Conservation (phyloP, 2,329 filamentous ascomycete species). For the Epichloe baconii region DNA sequence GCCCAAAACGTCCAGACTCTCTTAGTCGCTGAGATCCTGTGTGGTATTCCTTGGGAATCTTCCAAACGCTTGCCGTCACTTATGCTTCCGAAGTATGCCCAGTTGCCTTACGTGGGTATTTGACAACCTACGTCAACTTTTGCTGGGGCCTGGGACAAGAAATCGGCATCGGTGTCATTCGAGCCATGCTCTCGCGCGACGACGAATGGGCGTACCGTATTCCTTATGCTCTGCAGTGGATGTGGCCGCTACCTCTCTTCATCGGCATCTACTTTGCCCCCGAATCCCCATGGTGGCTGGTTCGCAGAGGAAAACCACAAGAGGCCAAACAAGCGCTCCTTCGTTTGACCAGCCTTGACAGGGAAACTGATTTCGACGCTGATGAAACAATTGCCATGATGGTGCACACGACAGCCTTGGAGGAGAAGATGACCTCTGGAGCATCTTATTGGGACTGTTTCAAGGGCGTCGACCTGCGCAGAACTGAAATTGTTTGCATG, state of each 20-base stretch:
- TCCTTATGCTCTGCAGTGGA: slow-evolving; percentile 64
- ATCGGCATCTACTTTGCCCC: slow-evolving; percentile 55
- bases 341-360: slow-evolving; percentile 48
- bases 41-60: slow-evolving; percentile 49
- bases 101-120: slow-evolving; percentile 54
- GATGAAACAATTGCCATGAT: slow-evolving; percentile 87
- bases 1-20: slow-evolving; percentile 45
- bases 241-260: slow-evolving; percentile 58
- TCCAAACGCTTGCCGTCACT: slow-evolving; percentile 46
- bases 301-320: slow-evolving; percentile 48
- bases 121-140: slow-evolving; percentile 65
- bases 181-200: slow-evolving; percentile 45
- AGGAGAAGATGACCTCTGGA: slow-evolving; percentile 61
- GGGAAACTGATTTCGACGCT: slow-evolving; percentile 60
- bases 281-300: slow-evolving; percentile 65
- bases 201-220: slow-evolving; percentile 60
- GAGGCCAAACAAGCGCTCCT: slow-evolving; percentile 55
- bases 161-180: slow-evolving; percentile 61
- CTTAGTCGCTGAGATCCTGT: slow-evolving; percentile 48
- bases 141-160: slow-evolving; percentile 68
- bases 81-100: slow-evolving; percentile 64
- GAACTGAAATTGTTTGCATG: slow-evolving; percentile 59
- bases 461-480: slow-evolving; percentile 60
- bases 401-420: slow-evolving; percentile 74
- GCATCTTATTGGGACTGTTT: slow-evolving; percentile 75